A percentile compares a stretch with the other conserved stretches of the same genome.
Evolutionary conservation across 2,329 filamentous ascomycete genomes (phyloP).

Genomic region (Epichloe bromicola): DNA sequence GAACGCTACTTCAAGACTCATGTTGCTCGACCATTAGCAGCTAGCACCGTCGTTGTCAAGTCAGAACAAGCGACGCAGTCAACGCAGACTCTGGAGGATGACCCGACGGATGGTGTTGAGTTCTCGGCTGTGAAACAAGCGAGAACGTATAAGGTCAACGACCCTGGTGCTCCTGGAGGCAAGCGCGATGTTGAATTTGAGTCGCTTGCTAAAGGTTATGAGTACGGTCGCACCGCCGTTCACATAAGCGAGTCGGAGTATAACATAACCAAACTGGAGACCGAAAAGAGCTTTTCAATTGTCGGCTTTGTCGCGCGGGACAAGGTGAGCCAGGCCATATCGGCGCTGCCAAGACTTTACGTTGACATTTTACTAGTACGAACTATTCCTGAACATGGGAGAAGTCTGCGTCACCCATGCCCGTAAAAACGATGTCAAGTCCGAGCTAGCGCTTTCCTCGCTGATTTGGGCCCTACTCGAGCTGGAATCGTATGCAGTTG

Average conservation of each 20-base stretch:
- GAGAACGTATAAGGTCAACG: constrained; percentile 70
- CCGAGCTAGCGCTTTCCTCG: constrained; percentile 74
- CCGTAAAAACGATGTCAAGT: constrained; percentile 66
- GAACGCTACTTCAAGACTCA: constrained; percentile 86
- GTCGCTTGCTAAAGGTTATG: constrained; percentile 80
- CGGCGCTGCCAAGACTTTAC: background rate
- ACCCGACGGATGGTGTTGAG: constrained; percentile 37
- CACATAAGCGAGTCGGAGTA: constrained; percentile 77
- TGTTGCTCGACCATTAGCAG: constrained; percentile 57
- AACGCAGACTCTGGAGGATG: constrained; percentile 32
- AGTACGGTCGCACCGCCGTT: constrained; percentile 85
- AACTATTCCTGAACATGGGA: constrained; percentile 76
- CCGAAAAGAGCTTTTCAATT: constrained; percentile 60
- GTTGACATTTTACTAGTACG: constrained; percentile 40
- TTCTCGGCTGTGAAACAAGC: constrained; percentile 62
- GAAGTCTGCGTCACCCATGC: constrained; percentile 67
- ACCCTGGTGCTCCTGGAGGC: constrained; percentile 59
- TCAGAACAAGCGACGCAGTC: constrained; percentile 38
- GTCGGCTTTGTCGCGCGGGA: constrained; percentile 71
- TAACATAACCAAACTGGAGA: constrained; percentile 80
- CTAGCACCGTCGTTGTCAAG: constrained; percentile 60
- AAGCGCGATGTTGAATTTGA: constrained; percentile 74
- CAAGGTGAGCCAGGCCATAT: constrained; percentile 35
- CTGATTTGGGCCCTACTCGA: constrained; percentile 80
- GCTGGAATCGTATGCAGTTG: constrained; percentile 73